Base-by-base conservation (phyloP, 169 alveolate genomes). In the Plasmodium knowlesi region DNA sequence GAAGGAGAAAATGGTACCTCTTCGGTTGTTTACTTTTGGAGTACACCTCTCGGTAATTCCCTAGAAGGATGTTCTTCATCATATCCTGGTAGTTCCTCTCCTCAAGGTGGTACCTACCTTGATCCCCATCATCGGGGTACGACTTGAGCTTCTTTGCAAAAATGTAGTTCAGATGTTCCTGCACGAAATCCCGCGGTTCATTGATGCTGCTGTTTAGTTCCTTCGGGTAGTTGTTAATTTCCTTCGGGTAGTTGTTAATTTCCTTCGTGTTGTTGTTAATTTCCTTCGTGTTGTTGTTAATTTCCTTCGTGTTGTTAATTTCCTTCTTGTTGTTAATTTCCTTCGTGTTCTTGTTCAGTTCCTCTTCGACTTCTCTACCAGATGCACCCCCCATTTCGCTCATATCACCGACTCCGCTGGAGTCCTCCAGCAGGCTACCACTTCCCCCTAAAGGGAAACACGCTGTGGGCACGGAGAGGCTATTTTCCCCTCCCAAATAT, bases 31-130 rank as follows among this genome's bases (percentile, higher is more conserved):
- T 82, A 50, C 89, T 80, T 19, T 39, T 81, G 12, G 22, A 5
- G 73, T 80, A 43, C 14, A 50, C 94, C 22, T 80, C 83, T 79
- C 12, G 32, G 37, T 79, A 70, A 5, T 89, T 81, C 19, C 39
- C 39, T 4, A 89, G 83, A 14, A 88, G n/a, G 25, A 88, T 54
- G 12, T 22, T n/a, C 34, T 88, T 88, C 34, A 88, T 76, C 32
- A 88, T 46, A 53, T 78, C 41, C 12, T 53, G 43, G 81, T 34
- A 86, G 25, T 32, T 73, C 32, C 74, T 53, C 16, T 50, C 28
- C 25, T 19, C 8, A 14, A 8, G 28, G 57, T 43, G 43, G 46
- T 61, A 6, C 22, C 73, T 50, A 32, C 28, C 3, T 61, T 34
- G 30, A 10, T 2, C 81, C 30, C 22, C 80, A 2, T 57, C 57